phyloP scores from a whole-genome alignment of 2,329 filamentous ascomycete species.

The Cladophialophora bantiana region DNA sequence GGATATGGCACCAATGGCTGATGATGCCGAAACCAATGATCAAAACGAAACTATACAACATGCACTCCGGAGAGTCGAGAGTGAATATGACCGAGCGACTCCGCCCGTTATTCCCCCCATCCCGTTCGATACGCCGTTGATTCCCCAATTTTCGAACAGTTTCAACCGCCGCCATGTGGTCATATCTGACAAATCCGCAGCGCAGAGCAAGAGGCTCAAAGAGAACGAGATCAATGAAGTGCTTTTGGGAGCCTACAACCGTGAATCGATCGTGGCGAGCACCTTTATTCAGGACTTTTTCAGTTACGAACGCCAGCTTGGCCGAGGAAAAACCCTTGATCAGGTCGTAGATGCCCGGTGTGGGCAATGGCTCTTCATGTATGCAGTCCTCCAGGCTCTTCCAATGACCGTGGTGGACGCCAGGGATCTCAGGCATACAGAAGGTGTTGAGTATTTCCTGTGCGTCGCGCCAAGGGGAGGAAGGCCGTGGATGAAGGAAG shows the following conservation, averaged over 20 bases:
- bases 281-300: slow-evolving; percentile 57
- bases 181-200: slow-evolving; percentile 75
- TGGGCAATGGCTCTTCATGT: slow-evolving; percentile 61
- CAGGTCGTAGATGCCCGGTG: slow-evolving; percentile 56
- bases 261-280: slow-evolving; percentile 66
- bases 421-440: slow-evolving; percentile 52
- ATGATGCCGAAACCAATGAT: slow-evolving; percentile 57
- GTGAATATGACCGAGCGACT: slow-evolving; percentile 86
- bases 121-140: slow-evolving; percentile 83
- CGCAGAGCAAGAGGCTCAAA: slow-evolving; percentile 75
- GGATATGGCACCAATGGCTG: slow-evolving; percentile 68
- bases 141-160: slow-evolving; percentile 70
- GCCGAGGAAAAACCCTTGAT: slow-evolving; percentile 53
- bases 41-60: slow-evolving; percentile 66
- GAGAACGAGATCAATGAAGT: slow-evolving; percentile 78
- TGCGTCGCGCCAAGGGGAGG: slow-evolving; percentile 58
- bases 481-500: slow-evolving; percentile 57
- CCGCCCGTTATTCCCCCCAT: slow-evolving; percentile 90
- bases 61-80: slow-evolving; percentile 78
- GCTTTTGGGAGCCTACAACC: slow-evolving; percentile 81
- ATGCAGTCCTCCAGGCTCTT: slow-evolving; percentile 58
- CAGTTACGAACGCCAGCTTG: slow-evolving; percentile 55
- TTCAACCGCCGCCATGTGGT: slow-evolving; percentile 68
- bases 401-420: slow-evolving; percentile 59
- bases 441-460: slow-evolving; percentile 59